Conservation (phyloP, 2,329 filamentous ascomycete species). For the Pseudogymnoascus sp. region DNA sequence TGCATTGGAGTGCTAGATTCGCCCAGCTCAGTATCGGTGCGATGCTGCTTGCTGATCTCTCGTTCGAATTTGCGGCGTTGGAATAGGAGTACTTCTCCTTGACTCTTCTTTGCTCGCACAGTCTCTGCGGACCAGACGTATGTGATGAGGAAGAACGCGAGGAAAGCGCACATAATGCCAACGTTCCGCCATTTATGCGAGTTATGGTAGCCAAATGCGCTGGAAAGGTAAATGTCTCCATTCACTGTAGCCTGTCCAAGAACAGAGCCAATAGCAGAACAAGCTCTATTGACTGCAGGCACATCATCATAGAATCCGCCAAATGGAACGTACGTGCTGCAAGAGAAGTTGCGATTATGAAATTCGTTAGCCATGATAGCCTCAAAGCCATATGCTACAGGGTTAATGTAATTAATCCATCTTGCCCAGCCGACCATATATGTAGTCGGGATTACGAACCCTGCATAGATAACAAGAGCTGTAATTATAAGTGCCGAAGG, state of each 20-base stretch:
- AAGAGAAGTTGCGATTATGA: slow-evolving; percentile 46
- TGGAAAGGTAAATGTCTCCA: slow-evolving; percentile 49
- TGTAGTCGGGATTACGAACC: slow-evolving; percentile 53
- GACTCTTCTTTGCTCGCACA: slow-evolving; percentile 57
- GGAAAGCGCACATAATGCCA: slow-evolving; percentile 55
- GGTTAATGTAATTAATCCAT: slow-evolving; percentile 59
- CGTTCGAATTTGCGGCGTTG: slow-evolving; percentile 37
- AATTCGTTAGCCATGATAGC: slow-evolving; percentile 65
- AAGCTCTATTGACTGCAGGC: slow-evolving; percentile 39
- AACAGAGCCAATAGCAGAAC: slow-evolving; percentile 50
- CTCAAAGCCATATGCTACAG: slow-evolving; percentile 63
- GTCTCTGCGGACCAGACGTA: slow-evolving; percentile 56
- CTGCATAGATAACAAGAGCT: slow-evolving; percentile 34
- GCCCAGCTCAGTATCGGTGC: slow-evolving; percentile 12
- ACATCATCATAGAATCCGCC: slow-evolving; percentile 37
- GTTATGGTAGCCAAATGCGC: slow-evolving; percentile 43
- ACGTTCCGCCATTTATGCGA: slow-evolving; percentile 54
- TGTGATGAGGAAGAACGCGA: slow-evolving; percentile 51
- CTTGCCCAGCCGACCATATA: slow-evolving; percentile 56
- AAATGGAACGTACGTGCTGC: slow-evolving; percentile 43
- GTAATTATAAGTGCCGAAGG: slow-evolving; percentile 44
- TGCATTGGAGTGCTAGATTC: slow-evolving; percentile 17
- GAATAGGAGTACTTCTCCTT: slow-evolving; percentile 70
- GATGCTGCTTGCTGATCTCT: slow-evolving; percentile 15
- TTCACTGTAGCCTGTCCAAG: slow-evolving; percentile 46